Percentiles rank a stretch among this genome's conserved stretches.
Conservation (phyloP, 2,329 filamentous ascomycete species). For the Fusarium nanum region DNA sequence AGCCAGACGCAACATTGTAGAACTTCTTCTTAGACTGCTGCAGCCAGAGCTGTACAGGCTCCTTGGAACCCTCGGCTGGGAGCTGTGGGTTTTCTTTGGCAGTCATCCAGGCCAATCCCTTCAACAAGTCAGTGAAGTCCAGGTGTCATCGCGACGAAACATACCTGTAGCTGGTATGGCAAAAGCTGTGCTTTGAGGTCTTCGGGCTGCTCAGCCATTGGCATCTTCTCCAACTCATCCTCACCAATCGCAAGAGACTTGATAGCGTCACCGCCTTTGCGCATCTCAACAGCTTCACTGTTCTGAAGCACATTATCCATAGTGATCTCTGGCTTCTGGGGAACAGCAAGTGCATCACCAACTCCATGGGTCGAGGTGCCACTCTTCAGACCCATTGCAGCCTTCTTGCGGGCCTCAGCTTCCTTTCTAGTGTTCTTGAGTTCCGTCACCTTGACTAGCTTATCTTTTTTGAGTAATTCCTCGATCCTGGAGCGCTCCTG, state of each 20-base stretch:
- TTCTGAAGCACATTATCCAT: slow-evolving; percentile 73
- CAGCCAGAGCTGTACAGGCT: slow-evolving; percentile 82
- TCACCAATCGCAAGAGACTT: slow-evolving; percentile 80
- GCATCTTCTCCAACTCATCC: slow-evolving; percentile 75
- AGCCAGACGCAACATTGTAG: slow-evolving; percentile 73
- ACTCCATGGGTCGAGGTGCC: slow-evolving; percentile 55
- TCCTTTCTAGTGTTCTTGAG: slow-evolving; percentile 65
- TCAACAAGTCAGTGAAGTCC: slow-evolving; percentile 43
- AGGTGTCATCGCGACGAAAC: slow-evolving; percentile 3
- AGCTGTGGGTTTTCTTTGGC: slow-evolving; percentile 77
- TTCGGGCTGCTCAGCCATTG: slow-evolving; percentile 75
- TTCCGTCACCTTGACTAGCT: slow-evolving; percentile 69
- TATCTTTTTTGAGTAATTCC: slow-evolving; percentile 70
- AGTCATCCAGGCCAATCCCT: slow-evolving; percentile 85
- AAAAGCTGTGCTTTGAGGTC: slow-evolving; percentile 75
- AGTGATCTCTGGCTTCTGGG: slow-evolving; percentile 55
- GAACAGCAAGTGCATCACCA: slow-evolving; percentile 37
- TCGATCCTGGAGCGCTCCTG: slow-evolving; percentile 66
- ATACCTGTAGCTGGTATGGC: slow-evolving; percentile 78
- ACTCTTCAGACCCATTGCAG: slow-evolving; percentile 55
- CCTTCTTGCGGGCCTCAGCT: slow-evolving; percentile 63
- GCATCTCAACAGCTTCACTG: slow-evolving; percentile 75
- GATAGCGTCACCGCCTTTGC: slow-evolving; percentile 71
- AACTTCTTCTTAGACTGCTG: slow-evolving; percentile 60
- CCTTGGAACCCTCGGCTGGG: slow-evolving; percentile 67